phyloP scores from a whole-genome alignment of 345 rosid species.

The Euphorbia pulcherrima region DNA sequence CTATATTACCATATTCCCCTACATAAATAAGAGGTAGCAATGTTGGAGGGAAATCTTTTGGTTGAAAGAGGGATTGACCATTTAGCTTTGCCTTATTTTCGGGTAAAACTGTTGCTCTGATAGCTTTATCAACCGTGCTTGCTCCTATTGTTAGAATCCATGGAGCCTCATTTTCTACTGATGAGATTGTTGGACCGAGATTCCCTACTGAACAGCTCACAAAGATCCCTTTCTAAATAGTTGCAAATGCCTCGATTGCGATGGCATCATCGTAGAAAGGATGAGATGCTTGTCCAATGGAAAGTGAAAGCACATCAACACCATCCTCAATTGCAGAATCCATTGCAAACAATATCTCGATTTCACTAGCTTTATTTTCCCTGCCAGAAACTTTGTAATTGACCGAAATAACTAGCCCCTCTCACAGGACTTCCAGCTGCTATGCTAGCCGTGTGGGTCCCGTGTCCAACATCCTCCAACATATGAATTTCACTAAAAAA shows the following conservation, averaged over 20 bases:
- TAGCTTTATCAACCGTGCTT: conserved; percentile 28
- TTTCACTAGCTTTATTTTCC: conserved; percentile 31
- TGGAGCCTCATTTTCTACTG: conserved; percentile 31
- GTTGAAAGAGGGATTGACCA: conserved; percentile 16
- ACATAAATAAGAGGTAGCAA: conserved; percentile 16
- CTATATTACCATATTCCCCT: background rate
- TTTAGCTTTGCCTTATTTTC: conserved; percentile 20
- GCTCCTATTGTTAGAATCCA: conserved; percentile 42
- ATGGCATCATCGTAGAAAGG: conserved; percentile 29
- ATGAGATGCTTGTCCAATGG: conserved; percentile 32
- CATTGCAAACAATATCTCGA: conserved; percentile 54
- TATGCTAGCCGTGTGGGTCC: conserved; percentile 19
- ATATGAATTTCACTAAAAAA: background rate
- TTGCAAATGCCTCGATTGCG: conserved; percentile 34
- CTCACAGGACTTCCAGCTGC: conserved; percentile 49
- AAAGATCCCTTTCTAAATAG: conserved; percentile 27
- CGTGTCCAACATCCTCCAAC: conserved; percentile 19
- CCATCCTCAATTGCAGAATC: conserved; percentile 63
- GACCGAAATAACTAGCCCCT: conserved; percentile 23
- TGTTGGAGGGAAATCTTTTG: background rate
- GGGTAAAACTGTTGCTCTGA: conserved; percentile 28
- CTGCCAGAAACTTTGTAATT: conserved; percentile 58
- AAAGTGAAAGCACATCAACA: conserved; percentile 54
- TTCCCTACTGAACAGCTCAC: conserved; percentile 40
- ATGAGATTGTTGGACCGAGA: conserved; percentile 23